Conservation (phyloP, 2,329 filamentous ascomycete species). For the Alternaria triticimaculans region DNA sequence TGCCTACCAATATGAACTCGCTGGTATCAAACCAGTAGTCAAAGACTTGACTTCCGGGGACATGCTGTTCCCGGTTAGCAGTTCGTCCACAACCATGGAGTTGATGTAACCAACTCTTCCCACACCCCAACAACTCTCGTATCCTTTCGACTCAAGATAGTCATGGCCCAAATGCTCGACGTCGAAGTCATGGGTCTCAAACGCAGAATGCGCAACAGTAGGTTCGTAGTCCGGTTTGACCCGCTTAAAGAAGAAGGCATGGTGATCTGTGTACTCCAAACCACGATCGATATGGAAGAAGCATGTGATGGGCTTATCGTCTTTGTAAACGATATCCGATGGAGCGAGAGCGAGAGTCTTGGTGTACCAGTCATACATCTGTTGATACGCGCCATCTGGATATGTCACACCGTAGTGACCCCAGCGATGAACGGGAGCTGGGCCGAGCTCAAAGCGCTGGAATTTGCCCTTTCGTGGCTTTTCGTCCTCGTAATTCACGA, state of each 20-base stretch:
- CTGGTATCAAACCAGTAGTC: conserved; percentile 64
- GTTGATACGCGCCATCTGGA: conserved; percentile 23
- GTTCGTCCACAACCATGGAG: not conserved
- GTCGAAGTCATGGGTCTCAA: conserved; percentile 72
- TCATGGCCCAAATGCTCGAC: conserved; percentile 70
- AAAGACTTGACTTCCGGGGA: conserved; percentile 73
- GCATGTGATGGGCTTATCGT: conserved; percentile 33
- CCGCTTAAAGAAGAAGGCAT: conserved; percentile 52
- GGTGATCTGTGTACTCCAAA: conserved; percentile 32
- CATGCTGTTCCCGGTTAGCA: conserved; percentile 50
- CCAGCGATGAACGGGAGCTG: conserved; percentile 54
- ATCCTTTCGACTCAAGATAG: conserved; percentile 66
- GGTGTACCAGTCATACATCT: conserved; percentile 47
- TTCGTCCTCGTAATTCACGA: not conserved
- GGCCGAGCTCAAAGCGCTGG: conserved; percentile 56
- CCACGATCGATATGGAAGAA: conserved; percentile 60
- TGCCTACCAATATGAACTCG: conserved; percentile 9
- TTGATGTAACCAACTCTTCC: conserved; percentile 44
- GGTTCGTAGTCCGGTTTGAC: not conserved
- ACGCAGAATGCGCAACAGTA: conserved; percentile 67
- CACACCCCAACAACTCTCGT: conserved; percentile 70
- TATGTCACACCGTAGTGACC: conserved; percentile 49
- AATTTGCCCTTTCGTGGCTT: conserved; percentile 57
- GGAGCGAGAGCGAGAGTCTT: conserved; percentile 50
- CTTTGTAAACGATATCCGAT: conserved; percentile 45